These are phyloP conservation scores for Artemisia annua DNA, from an alignment of 129 eudicot genomes.

Conservation along the genomic window DNA sequence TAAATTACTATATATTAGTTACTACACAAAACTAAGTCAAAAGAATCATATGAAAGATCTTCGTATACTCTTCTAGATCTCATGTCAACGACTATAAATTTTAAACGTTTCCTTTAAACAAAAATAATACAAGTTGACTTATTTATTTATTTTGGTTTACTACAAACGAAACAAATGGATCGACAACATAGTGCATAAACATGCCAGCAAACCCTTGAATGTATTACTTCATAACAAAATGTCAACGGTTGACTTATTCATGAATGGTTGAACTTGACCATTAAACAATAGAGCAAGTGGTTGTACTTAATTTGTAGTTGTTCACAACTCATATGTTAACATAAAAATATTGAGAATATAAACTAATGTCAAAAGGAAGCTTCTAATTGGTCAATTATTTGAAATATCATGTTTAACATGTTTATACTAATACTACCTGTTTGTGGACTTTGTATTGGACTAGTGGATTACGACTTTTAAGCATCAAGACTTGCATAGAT, in stretches of 20 bases:
- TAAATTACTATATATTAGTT: too few species aligned
- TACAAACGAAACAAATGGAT: neutral
- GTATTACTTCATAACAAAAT: neutral
- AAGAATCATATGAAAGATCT: neutral
- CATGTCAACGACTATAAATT: conserved; percentile 3
- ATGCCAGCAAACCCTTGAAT: neutral
- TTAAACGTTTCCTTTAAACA: conserved; percentile 1
- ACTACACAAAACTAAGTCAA: too few species aligned
- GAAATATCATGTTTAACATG: neutral
- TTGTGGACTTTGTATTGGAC: too few species aligned
- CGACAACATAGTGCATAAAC: neutral
- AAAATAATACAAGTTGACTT: neutral
- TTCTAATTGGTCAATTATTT: neutral
- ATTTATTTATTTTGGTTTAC: too few species aligned
- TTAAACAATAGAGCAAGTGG: neutral
- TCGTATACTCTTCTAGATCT: neutral
- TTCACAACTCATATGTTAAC: neutral
- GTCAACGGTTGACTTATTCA: neutral
- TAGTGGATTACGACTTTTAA: too few species aligned
- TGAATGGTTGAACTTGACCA: conserved; percentile 9
- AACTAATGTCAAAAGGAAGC: neutral
- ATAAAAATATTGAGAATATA: neutral
- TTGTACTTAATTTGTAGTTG: neutral
- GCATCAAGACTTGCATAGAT: too few species aligned
- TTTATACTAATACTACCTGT: neutral